Conservation (phyloP, 208 protist genomes). For the Acanthamoeba royreba region DNA sequence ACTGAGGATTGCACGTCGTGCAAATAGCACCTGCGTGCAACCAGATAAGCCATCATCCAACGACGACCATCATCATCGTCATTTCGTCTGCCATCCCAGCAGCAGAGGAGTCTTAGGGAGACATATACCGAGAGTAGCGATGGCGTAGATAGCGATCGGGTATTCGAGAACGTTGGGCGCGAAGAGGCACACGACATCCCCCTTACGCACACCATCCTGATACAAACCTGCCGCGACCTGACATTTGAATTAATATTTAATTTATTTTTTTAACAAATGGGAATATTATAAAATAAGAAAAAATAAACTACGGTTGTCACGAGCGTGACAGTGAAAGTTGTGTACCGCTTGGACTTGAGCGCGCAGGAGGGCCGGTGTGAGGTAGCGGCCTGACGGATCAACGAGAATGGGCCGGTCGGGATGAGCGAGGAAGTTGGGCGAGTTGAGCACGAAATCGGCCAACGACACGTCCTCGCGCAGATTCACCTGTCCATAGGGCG, state of each 20-base stretch:
- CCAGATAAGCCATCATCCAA: no score
- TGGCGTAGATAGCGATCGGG: conserved; percentile 38
- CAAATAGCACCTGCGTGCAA: neutral
- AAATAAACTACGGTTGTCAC: neutral
- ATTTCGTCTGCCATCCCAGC: conserved; percentile 1
- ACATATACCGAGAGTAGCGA: conserved; percentile 41
- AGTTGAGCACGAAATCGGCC: neutral
- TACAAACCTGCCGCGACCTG: neutral
- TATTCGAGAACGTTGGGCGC: conserved; percentile 61
- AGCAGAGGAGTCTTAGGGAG: neutral
- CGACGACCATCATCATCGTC: neutral
- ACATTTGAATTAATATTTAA: no score
- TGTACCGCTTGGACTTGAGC: neutral
- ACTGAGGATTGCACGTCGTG: neutral
- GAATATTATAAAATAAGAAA: neutral
- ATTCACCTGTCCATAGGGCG: neutral
- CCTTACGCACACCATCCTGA: conserved; percentile 33
- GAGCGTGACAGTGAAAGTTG: neutral
- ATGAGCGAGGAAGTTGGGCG: neutral
- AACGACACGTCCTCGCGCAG: neutral
- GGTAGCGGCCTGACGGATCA: neutral
- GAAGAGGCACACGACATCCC: conserved; percentile 55
- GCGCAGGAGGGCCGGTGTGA: neutral
- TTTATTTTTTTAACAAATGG: neutral
- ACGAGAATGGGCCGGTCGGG: neutral